Percentiles rank a stretch among this genome's conserved stretches.
These are phyloP conservation scores for Stemphylium beticola DNA, from an alignment of 2,329 filamentous ascomycete species.

Conservation along the genomic window DNA sequence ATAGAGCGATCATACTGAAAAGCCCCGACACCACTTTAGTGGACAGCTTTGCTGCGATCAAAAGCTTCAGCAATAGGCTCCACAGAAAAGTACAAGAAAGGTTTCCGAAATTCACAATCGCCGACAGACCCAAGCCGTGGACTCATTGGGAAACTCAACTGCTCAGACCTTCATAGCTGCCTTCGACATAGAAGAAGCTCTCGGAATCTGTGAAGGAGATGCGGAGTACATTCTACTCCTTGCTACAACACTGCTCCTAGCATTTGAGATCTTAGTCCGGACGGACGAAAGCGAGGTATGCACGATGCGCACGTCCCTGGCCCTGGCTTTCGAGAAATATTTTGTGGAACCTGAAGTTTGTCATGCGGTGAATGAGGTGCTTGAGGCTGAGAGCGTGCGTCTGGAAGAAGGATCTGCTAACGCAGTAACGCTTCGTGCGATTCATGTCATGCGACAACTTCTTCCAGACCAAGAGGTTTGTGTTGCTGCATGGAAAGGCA, in stretches of 20 bases:
- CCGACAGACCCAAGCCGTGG: not conserved
- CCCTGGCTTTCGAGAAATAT: not conserved
- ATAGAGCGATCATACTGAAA: not conserved
- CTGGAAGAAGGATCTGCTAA: not conserved
- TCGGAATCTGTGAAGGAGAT: not conserved
- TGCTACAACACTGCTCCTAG: not conserved
- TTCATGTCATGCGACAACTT: not conserved
- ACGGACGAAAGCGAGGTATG: not conserved
- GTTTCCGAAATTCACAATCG: too few species aligned
- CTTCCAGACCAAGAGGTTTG: not conserved
- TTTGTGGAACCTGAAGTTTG: not conserved
- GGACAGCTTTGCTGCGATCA: not conserved
- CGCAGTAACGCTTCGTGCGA: not conserved
- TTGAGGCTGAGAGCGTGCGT: not conserved
- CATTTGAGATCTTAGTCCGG: not conserved
- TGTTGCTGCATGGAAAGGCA: not conserved
- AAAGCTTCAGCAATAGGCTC: not conserved
- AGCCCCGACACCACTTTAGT: too few species aligned
- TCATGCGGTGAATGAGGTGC: not conserved
- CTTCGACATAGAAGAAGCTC: not conserved
- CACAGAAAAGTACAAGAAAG: too few species aligned
- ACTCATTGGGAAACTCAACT: not conserved
- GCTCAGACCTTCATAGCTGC: not conserved
- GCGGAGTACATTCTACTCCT: slow-evolving; percentile 4
- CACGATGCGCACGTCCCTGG: not conserved